Conservation (phyloP, 176 grass and related monocot genomes). For the Eleusine coracana region DNA sequence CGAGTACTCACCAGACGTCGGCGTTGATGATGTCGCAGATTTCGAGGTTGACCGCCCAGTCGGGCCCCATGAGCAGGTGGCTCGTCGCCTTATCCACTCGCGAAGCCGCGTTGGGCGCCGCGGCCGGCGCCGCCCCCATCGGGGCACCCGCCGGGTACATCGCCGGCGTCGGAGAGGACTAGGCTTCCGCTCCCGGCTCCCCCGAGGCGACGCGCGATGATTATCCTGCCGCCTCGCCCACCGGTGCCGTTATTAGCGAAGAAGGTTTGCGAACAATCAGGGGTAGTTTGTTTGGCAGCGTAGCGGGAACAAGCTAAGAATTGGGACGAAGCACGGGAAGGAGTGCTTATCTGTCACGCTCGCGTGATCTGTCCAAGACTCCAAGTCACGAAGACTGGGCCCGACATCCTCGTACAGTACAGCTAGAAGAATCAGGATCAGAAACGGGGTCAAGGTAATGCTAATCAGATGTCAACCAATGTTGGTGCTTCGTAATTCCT, state of each 20-base stretch:
- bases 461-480: neutral
- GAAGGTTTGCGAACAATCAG: constrained; percentile 29
- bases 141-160: constrained; percentile 51
- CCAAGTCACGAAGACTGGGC: constrained; percentile 7
- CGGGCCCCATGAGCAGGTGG: constrained; percentile 78
- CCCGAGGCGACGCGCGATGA: constrained; percentile 4
- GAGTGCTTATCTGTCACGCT: constrained; percentile 12
- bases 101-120: constrained; percentile 48
- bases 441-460: neutral
- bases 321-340: neutral
- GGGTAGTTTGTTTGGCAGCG: neutral
- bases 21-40: constrained; percentile 88
- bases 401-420: neutral
- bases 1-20: constrained; percentile 58
- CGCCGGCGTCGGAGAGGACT: neutral
- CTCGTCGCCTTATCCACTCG: constrained; percentile 91
- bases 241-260: constrained; percentile 24
- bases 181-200: constrained; percentile 53
- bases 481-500: neutral
- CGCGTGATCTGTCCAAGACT: neutral
- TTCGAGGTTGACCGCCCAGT: constrained; percentile 92
- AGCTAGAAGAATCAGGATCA: neutral
- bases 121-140: constrained; percentile 21
- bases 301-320: constrained; percentile 10
- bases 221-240: neutral